Percentiles rank a stretch among this genome's conserved stretches.
phyloP scores from a whole-genome alignment of 768 basidiomycete genomes.

The Candolleomyces eurysporus region DNA sequence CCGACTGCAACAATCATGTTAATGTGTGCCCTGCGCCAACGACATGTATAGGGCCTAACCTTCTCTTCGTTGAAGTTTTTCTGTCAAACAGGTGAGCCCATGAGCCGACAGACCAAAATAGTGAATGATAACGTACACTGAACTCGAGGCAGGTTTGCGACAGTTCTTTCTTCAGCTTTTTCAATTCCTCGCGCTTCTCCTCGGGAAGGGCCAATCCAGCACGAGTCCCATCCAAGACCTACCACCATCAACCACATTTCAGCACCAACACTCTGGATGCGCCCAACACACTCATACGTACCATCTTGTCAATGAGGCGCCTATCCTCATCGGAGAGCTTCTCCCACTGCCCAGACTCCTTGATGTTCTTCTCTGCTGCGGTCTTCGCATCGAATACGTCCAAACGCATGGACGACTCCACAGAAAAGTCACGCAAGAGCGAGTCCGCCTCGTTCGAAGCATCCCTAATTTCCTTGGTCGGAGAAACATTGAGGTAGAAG shows the following conservation, averaged over 20 bases:
- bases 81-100: constrained; percentile 29
- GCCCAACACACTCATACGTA: constrained; percentile 19
- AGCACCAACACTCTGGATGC: background rate
- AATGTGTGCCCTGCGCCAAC: background rate
- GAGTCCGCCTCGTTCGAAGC: constrained; percentile 75
- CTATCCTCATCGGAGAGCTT: constrained; percentile 63
- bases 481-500: constrained; percentile 84
- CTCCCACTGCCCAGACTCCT: constrained; percentile 58
- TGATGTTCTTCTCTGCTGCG: constrained; percentile 67
- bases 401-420: constrained; percentile 77
- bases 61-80: constrained; percentile 92
- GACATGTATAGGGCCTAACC: constrained; percentile 30
- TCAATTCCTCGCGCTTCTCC: constrained; percentile 55
- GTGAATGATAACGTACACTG: constrained; percentile 44
- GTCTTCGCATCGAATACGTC: constrained; percentile 78
- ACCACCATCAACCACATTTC: background rate
- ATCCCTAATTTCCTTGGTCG: constrained; percentile 73
- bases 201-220: constrained; percentile 75
- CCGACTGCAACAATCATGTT: constrained; percentile 37
- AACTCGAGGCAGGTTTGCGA: constrained; percentile 78
- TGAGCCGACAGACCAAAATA: background rate
- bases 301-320: constrained; percentile 79
- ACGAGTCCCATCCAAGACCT: constrained; percentile 75
- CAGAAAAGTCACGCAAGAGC: constrained; percentile 65
- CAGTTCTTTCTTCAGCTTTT: constrained; percentile 68